Conservation (phyloP, 2,329 filamentous ascomycete genomes). For the Pyricularia pennisetigena region DNA sequence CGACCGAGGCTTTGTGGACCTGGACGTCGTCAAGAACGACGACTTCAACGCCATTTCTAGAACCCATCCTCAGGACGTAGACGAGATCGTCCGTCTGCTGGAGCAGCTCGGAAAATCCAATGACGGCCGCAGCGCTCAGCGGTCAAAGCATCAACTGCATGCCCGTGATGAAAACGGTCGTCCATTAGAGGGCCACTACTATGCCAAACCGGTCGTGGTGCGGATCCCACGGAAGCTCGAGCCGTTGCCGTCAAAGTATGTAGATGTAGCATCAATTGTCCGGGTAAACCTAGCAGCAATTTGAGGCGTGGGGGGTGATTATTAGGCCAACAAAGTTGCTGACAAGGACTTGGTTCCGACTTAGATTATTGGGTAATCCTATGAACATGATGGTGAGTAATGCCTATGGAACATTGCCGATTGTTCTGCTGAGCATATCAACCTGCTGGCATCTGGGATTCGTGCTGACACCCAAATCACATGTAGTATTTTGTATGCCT, state of each 20-base stretch:
- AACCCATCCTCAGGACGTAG: slow-evolving; percentile 5
- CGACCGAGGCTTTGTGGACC: slow-evolving; percentile 59
- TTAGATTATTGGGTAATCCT: slow-evolving; percentile 51
- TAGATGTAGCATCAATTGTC: neutral
- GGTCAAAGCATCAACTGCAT: neutral
- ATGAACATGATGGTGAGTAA: slow-evolving; percentile 60
- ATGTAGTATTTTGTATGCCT: slow-evolving; percentile 29
- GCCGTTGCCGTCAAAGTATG: slow-evolving; percentile 31
- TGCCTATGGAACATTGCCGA: neutral
- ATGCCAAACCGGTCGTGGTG: slow-evolving; percentile 58
- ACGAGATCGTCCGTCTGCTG: neutral
- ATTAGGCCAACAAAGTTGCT: neutral
- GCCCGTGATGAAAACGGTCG: neutral
- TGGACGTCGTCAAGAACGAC: slow-evolving; percentile 62
- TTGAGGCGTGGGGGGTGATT: no score
- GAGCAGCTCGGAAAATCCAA: neutral
- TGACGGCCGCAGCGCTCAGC: neutral
- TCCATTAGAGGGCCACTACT: slow-evolving; percentile 52
- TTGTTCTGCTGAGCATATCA: neutral
- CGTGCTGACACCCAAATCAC: neutral
- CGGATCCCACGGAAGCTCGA: slow-evolving; percentile 37
- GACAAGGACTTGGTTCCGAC: neutral
- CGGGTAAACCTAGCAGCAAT: neutral
- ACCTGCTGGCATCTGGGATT: neutral
- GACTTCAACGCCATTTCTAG: slow-evolving; percentile 55